A percentile compares a stretch with the other conserved stretches of the same genome.
phyloP scores from a whole-genome alignment of 2,329 filamentous ascomycete genomes.

The Ceratocystis lukuohia region DNA sequence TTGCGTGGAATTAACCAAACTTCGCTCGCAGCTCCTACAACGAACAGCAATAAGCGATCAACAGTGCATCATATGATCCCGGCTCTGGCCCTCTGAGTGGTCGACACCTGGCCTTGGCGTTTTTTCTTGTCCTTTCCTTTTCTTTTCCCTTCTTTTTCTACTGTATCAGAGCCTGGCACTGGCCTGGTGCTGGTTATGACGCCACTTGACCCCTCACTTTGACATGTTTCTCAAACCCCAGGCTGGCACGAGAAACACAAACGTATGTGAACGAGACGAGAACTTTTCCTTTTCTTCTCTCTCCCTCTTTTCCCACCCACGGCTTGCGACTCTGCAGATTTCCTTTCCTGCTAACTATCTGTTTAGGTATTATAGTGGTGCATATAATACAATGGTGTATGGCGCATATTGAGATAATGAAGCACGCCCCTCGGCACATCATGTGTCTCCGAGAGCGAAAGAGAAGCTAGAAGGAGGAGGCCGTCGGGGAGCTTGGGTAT shows the following conservation, averaged over 20 bases:
- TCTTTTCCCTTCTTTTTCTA: background rate
- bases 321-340: background rate
- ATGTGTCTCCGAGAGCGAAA: background rate
- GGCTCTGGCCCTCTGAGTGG: background rate
- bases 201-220: constrained; percentile 7
- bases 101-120: background rate
- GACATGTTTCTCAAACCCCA: constrained; percentile 8
- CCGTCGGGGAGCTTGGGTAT: constrained; percentile 1
- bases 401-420: background rate
- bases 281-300: constrained; percentile 7
- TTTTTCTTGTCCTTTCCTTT: background rate
- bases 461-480: constrained; percentile 7
- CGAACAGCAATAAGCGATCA: background rate
- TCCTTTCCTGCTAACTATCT: background rate
- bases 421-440: background rate
- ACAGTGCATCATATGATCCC: background rate
- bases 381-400: no score
- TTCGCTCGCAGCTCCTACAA: background rate
- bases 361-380: background rate
- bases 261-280: background rate
- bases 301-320: background rate
- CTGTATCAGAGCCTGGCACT: constrained; percentile 1
- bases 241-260: background rate
- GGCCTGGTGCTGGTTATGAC: constrained; percentile 3
- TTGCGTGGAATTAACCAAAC: background rate